A percentile compares a stretch with the other conserved stretches of the same genome.
Evolutionary conservation across 2,329 filamentous ascomycete species (phyloP).

Genomic region (Ophiostoma tasmaniense): DNA sequence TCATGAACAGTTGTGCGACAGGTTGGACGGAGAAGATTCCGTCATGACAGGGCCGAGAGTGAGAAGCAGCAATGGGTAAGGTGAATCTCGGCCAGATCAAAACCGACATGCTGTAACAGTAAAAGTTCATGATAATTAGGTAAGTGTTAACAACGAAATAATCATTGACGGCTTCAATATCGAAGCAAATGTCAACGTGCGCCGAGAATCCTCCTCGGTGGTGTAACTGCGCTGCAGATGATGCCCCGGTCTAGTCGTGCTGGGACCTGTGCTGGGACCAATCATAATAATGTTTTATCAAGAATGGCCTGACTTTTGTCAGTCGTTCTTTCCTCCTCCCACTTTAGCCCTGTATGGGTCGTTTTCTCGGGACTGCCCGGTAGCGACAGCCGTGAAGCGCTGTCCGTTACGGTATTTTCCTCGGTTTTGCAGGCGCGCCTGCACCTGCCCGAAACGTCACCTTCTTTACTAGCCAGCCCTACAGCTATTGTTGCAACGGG

Average conservation of each 20-base stretch:
- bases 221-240: background rate
- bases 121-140: background rate
- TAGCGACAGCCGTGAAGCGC: background rate
- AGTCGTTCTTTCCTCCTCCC: constrained; percentile 12
- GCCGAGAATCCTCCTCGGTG: background rate
- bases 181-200: background rate
- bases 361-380: constrained; percentile 18
- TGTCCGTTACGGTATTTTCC: constrained; percentile 7
- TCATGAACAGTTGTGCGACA: background rate
- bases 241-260: background rate
- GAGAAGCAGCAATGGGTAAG: background rate
- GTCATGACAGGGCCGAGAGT: background rate
- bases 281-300: background rate
- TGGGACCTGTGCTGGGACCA: background rate
- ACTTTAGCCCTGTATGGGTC: constrained; percentile 14
- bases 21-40: background rate
- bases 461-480: background rate
- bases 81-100: background rate
- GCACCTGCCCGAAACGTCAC: background rate
- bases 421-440: background rate
- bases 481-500: background rate
- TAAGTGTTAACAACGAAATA: background rate
- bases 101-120: background rate
- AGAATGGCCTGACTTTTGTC: constrained; percentile 17
- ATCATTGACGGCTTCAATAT: background rate